A percentile compares a stretch with the other conserved stretches of the same genome.
phyloP scores from a whole-genome alignment of 768 basidiomycete genomes.

The Leccinellum luteum region DNA sequence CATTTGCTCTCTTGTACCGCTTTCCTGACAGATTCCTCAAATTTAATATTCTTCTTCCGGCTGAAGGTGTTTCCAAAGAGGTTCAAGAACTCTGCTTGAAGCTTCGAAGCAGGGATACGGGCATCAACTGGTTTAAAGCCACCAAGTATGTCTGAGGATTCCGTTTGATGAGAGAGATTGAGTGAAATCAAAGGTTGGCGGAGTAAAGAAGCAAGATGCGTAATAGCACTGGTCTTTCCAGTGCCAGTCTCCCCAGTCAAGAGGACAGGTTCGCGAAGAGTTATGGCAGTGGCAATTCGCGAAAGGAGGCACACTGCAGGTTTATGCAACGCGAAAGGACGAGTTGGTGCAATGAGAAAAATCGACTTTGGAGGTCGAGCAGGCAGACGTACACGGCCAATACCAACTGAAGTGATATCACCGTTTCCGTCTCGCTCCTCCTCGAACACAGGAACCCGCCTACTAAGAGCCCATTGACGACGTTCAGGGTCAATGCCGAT shows the following conservation, averaged over 20 bases:
- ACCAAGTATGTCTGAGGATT: constrained; percentile 90
- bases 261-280: constrained; percentile 77
- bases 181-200: constrained; percentile 77
- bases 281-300: constrained; percentile 71
- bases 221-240: constrained; percentile 92
- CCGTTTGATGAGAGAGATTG: constrained; percentile 95
- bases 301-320: constrained; percentile 80
- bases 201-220: constrained; percentile 80
- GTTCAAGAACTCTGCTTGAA: constrained; percentile 74
- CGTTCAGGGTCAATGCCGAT: constrained; percentile 71
- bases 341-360: constrained; percentile 32
- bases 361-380: constrained; percentile 40
- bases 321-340: constrained; percentile 86
- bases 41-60: constrained; percentile 83
- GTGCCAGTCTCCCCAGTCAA: constrained; percentile 99
- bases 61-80: constrained; percentile 88
- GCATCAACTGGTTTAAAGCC: constrained; percentile 97
- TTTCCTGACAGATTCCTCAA: constrained; percentile 76
- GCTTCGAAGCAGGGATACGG: constrained; percentile 63
- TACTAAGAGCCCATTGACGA: constrained; percentile 64
- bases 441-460: constrained; percentile 64
- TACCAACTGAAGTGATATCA: constrained; percentile 49
- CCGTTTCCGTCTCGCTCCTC: constrained; percentile 69
- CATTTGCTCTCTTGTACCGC: constrained; percentile 82
- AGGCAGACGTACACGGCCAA: constrained; percentile 61